Conservation (phyloP, 352 stramenopile genomes). For the Globisporangium parvum region DNA sequence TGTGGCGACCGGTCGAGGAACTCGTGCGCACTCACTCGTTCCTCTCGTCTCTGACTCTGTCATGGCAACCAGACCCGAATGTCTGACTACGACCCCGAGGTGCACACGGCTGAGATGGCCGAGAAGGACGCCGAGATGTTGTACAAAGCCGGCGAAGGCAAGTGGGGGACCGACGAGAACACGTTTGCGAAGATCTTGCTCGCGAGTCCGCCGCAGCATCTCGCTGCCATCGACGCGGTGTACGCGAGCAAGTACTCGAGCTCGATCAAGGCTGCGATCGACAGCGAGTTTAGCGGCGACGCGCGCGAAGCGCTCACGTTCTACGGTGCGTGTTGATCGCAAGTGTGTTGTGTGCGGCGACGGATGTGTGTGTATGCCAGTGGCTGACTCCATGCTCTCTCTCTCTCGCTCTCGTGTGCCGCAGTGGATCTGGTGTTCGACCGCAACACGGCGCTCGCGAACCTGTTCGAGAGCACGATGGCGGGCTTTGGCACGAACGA, state of each 20-base stretch:
- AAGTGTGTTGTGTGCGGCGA: too few species aligned
- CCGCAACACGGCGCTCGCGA: conserved; percentile 49
- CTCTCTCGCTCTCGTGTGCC: background rate
- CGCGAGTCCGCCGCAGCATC: conserved; percentile 49
- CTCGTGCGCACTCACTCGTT: too few species aligned
- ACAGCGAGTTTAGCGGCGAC: conserved; percentile 64
- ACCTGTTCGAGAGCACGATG: conserved; percentile 64
- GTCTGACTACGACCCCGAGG: conserved; percentile 21
- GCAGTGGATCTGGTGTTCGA: conserved; percentile 48
- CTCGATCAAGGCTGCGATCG: conserved; percentile 45
- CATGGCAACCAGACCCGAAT: conserved; percentile 1
- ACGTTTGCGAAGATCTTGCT: conserved; percentile 58
- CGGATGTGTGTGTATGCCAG: too few species aligned
- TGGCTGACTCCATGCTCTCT: too few species aligned
- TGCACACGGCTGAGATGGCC: conserved; percentile 65
- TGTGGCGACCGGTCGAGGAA: background rate
- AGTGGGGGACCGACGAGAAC: conserved; percentile 72
- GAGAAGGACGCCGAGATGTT: conserved; percentile 51
- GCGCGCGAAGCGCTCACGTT: conserved; percentile 42
- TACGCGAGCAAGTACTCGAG: conserved; percentile 64
- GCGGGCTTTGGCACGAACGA: conserved; percentile 64
- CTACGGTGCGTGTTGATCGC: conserved; percentile 26
- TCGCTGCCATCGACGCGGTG: conserved; percentile 45
- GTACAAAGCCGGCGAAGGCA: conserved; percentile 74
- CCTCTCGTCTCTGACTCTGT: conserved; percentile 3